A percentile compares a stretch with the other conserved stretches of the same genome.
These are phyloP conservation scores for Aureobasidium subglaciale DNA, from an alignment of 2,329 filamentous ascomycete genomes.

Conservation along the genomic window DNA sequence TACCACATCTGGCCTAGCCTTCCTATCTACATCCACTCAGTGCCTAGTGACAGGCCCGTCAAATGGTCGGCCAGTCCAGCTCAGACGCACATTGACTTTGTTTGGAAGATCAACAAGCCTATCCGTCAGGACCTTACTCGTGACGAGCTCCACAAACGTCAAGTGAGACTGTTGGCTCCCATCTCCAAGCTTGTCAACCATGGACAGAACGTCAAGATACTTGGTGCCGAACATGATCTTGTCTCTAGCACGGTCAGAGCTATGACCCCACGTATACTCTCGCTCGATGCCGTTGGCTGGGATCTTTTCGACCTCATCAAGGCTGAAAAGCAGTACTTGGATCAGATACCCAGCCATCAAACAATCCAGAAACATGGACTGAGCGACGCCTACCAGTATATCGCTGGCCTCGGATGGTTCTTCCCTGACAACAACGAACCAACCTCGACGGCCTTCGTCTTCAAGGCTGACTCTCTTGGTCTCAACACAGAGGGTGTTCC, in stretches of 20 bases:
- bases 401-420: not conserved
- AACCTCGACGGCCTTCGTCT: not conserved
- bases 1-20: conserved; percentile 5
- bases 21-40: conserved; percentile 6
- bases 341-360: not conserved
- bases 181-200: conserved; percentile 1
- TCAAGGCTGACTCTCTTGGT: not conserved
- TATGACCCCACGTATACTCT: conserved; percentile 2
- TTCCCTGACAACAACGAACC: not conserved
- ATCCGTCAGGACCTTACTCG: not conserved
- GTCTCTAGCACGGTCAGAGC: not conserved
- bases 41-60: not conserved
- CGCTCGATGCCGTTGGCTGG: conserved; percentile 1
- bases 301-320: not conserved
- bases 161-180: conserved; percentile 5
- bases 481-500: not conserved
- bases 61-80: conserved; percentile 5
- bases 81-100: conserved; percentile 1
- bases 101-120: conserved; percentile 3
- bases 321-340: conserved; percentile 6
- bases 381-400: not conserved
- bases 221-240: conserved; percentile 2
- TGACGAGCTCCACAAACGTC: not conserved
- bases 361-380: not conserved
- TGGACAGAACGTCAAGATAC: conserved; percentile 7